Base-by-base conservation (phyloP, 768 basidiomycete genomes). In the Hygrocybe punicea region DNA sequence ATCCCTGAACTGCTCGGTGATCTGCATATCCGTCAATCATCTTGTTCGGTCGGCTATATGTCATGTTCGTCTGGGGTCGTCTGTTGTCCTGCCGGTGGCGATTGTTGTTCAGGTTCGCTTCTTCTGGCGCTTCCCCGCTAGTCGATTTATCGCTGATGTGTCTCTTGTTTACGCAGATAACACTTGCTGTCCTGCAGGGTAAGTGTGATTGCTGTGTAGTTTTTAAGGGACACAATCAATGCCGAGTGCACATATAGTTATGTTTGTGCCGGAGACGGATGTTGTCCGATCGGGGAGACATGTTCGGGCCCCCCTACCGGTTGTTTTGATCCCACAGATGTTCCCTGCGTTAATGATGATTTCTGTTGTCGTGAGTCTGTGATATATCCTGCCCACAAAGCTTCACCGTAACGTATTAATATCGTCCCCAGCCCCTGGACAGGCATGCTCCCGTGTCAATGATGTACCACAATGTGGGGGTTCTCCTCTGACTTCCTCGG, bases 181-280 rank as follows among this genome's bases (percentile, higher is more conserved):
- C 48, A 29, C 14, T 33, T 49, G 48, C 24, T 49, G 48, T 49
- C 23, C 48, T 25, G 23, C 48, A 49, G 48, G 48, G 48, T 49
- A 9, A 29, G 11, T 33, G 14, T 29, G 17, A 10, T 49, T 49
- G 10, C 21, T 21, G 9, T 11, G 9, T 13, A 9, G 8, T 21
- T n/a, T 11, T 23, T 21, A 11, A 46, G 11, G 9, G 13, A 9
- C 14, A 6, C 6, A 5, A 23, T 24, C 6, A 23, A 29, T 24
- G 19, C 23, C n/a, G n/a, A n/a, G 48, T 6, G 14, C 14, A 13
- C 23, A 9, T 17, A n/a, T 29, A 46, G 11, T 23, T 21, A 33
- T 49, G 8, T 29, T 24, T 6, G 17, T 25, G 13, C 8, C 23
- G 48, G 8, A 6, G 19, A 49, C 10, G 48, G 48, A 49, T 49